phyloP scores from a whole-genome alignment of 2,329 filamentous ascomycete genomes.

The Metarhizium sp. region DNA sequence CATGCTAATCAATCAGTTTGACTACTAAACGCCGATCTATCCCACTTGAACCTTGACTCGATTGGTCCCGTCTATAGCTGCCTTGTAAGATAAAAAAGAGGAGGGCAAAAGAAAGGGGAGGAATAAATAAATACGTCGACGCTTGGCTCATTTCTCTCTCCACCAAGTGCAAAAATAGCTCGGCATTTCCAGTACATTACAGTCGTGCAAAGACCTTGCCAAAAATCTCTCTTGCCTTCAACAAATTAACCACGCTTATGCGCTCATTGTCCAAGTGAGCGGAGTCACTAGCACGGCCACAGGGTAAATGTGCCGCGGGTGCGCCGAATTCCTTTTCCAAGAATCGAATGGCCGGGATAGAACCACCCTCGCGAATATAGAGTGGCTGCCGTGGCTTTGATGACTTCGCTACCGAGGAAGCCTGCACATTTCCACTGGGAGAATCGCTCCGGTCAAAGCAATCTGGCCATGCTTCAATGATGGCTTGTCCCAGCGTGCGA shows the following conservation, averaged over 20 bases:
- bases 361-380: conserved; percentile 92
- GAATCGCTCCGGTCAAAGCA: conserved; percentile 24
- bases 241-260: conserved; percentile 76
- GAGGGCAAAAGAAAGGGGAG: too few species aligned
- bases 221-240: conserved; percentile 90
- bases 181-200: conserved; percentile 14
- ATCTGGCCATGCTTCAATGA: conserved; percentile 75
- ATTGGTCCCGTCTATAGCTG: too few species aligned
- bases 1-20: too few species aligned
- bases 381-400: conserved; percentile 53
- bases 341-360: conserved; percentile 89
- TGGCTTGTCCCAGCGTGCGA: conserved; percentile 73
- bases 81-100: too few species aligned
- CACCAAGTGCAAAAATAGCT: too few species aligned
- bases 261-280: conserved; percentile 94
- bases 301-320: conserved; percentile 85
- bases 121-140: too few species aligned
- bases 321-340: conserved; percentile 89
- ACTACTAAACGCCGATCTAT: too few species aligned
- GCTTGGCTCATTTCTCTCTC: too few species aligned
- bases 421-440: conserved; percentile 5
- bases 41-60: too few species aligned
- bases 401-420: conserved; percentile 2
- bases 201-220: conserved; percentile 71
- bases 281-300: conserved; percentile 86